A percentile compares a stretch with the other conserved stretches of the same genome.
These are phyloP conservation scores for Tuber microsphaerosporum DNA, from an alignment of 495 filamentous ascomycete genomes.

Conservation along the genomic window DNA sequence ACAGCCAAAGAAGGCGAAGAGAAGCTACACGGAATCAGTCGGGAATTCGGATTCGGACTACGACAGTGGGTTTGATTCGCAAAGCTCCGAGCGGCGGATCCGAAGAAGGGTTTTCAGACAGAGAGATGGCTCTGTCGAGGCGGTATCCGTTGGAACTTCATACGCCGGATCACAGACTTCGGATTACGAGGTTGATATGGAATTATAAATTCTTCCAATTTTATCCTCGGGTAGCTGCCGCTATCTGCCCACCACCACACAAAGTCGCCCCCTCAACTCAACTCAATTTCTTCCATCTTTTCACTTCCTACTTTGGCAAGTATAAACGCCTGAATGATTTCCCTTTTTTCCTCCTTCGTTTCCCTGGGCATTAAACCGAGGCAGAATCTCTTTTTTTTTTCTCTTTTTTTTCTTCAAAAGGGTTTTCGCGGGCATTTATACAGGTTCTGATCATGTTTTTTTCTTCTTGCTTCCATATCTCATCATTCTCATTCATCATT, in stretches of 20 bases:
- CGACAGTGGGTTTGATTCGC: constrained; percentile 26
- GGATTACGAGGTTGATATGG: constrained; percentile 35
- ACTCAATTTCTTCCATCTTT: constrained; percentile 1
- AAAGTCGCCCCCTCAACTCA: neutral
- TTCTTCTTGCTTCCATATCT: constrained; percentile 13
- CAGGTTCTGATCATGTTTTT: neutral
- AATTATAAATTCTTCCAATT: constrained; percentile 15
- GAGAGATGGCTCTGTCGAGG: neutral
- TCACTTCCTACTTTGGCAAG: constrained; percentile 1
- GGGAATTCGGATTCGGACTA: constrained; percentile 17
- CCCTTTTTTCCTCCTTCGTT: neutral
- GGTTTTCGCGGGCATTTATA: constrained; percentile 1
- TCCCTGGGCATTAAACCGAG: neutral
- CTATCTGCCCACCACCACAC: neutral
- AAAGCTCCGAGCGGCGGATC: constrained; percentile 7
- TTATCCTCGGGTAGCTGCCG: neutral
- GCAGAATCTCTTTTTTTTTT: neutral
- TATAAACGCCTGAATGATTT: constrained; percentile 15
- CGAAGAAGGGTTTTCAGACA: constrained; percentile 6
- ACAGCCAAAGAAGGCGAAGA: constrained; percentile 3
- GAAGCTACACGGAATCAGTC: constrained; percentile 19
- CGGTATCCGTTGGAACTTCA: constrained; percentile 13
- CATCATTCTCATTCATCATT: neutral
- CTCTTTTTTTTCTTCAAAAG: neutral
- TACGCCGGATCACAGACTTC: constrained; percentile 12